Base-by-base conservation (phyloP, 1,284 basidiomycete species). In the Cutaneotrichosporon cavernicola region DNA sequence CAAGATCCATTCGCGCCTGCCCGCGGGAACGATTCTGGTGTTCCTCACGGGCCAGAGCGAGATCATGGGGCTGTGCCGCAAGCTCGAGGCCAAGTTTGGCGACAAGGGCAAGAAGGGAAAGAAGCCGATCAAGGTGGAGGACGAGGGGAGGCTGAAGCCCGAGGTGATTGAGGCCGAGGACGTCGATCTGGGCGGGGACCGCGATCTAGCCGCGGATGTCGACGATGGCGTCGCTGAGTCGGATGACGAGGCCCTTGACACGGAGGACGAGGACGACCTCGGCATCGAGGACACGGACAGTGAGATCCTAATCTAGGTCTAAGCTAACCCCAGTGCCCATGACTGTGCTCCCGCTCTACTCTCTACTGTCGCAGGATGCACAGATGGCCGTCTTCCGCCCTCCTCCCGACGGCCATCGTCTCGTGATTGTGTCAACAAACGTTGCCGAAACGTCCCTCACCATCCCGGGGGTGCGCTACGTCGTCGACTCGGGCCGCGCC, bases 41-140 rank as follows among this genome's bases (percentile, higher is more conserved):
- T 91, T 91, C 78, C 81, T 90, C 67, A 90, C 89, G 0, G 89
- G 89, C n/a, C 89, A 90, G 77, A 86, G 87, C 68, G 89, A 91
- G 81, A 90, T 91, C 67, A 81, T 83, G 21, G 84, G 85, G 0
- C 82, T 89, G 3, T 88, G 87, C 76, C 83, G 83, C 69, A 86
- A 88, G 75, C 81, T 99, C 61, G 90, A 95, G 74, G 86, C 86
- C 60, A 87, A 85, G 72, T 98, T 90, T 74, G 88, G 91, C 0
- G 77, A 80, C 60, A 65, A 65, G 83, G 86, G 61, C 83, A 83
- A 82, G 59, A 56, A 56, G 59, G 47, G 60, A 50, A 65, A 61
- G 26, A 62, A 11, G 22, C 13, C 10, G 21, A 8, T 26, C 34
- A 38, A 59, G 26, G 58, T 43, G 34, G 34, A 57, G 26, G 62